phyloP scores from a whole-genome alignment of 208 protist species.

The Endotrypanum monterogeii region DNA sequence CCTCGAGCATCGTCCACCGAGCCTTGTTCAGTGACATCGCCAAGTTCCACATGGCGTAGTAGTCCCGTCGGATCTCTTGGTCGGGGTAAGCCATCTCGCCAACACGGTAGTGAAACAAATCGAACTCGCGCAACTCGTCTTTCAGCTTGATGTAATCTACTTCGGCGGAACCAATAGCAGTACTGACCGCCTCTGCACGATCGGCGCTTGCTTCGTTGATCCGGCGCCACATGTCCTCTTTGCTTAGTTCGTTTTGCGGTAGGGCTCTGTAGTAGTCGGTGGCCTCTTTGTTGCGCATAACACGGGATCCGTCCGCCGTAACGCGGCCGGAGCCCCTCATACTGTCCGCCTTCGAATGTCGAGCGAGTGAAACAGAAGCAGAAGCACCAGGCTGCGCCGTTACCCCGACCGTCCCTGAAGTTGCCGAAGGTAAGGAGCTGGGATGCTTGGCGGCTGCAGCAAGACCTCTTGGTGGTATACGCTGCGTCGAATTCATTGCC shows the following conservation, averaged over 20 bases:
- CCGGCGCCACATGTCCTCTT: constrained; percentile 88
- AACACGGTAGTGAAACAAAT: constrained; percentile 83
- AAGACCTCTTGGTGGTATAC: constrained; percentile 6
- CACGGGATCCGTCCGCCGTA: constrained; percentile 13
- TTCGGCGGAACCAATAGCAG: constrained; percentile 53
- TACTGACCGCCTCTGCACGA: constrained; percentile 28
- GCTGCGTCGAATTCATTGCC: constrained; percentile 9
- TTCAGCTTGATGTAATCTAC: constrained; percentile 85
- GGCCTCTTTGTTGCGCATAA: constrained; percentile 46
- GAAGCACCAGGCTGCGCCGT: neutral
- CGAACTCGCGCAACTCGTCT: constrained; percentile 73
- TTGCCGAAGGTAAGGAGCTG: neutral
- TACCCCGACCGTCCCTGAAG: neutral
- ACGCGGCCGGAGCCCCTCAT: constrained; percentile 9
- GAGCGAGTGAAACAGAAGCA: neutral
- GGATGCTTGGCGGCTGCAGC: neutral
- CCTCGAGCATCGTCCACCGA: constrained; percentile 90
- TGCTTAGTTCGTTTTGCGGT: constrained; percentile 75
- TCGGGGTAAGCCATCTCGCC: constrained; percentile 79
- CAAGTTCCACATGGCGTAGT: constrained; percentile 86
- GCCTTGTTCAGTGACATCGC: constrained; percentile 89
- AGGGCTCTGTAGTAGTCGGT: constrained; percentile 80
- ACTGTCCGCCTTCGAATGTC: neutral
- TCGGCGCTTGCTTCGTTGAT: constrained; percentile 59
- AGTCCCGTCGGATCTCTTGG: constrained; percentile 62